Evolutionary conservation across 345 rosid species (phyloP).

Genomic region (Pistacia integerrima): DNA sequence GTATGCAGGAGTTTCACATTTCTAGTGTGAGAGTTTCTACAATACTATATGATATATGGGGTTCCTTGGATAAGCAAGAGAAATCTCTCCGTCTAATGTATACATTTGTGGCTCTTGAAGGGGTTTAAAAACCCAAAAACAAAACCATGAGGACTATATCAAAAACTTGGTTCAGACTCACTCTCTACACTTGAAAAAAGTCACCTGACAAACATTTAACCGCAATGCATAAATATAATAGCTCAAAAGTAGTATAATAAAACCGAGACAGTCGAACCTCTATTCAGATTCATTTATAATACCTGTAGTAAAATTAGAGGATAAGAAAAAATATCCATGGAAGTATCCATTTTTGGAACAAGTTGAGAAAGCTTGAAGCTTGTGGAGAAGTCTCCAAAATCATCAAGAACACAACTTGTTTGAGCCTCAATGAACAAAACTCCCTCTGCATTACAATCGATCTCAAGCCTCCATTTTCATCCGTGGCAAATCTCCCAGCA

Average conservation of each 20-base stretch:
- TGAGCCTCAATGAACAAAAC: conserved; percentile 37
- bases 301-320: conserved; percentile 39
- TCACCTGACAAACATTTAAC: conserved; percentile 19
- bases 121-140: no score
- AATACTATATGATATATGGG: no score
- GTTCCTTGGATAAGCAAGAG: no score
- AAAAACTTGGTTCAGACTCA: conserved; percentile 17
- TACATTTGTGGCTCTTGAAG: no score
- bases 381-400: conserved; percentile 22
- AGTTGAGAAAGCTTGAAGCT: conserved; percentile 24
- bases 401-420: conserved; percentile 24
- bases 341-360: conserved; percentile 33
- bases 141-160: no score
- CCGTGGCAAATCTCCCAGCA: conserved; percentile 44
- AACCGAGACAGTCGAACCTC: not conserved
- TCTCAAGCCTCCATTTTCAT: conserved; percentile 40
- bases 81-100: no score
- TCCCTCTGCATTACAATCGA: conserved; percentile 47
- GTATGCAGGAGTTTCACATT: no score
- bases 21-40: no score
- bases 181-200: conserved; percentile 38
- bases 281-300: no score
- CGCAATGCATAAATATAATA: no score
- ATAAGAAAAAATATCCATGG: conserved; percentile 28
- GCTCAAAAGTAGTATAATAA: no score